These are phyloP conservation scores for Ogataea methanolica DNA, from an alignment of 805 yeast genomes.

Conservation along the genomic window DNA sequence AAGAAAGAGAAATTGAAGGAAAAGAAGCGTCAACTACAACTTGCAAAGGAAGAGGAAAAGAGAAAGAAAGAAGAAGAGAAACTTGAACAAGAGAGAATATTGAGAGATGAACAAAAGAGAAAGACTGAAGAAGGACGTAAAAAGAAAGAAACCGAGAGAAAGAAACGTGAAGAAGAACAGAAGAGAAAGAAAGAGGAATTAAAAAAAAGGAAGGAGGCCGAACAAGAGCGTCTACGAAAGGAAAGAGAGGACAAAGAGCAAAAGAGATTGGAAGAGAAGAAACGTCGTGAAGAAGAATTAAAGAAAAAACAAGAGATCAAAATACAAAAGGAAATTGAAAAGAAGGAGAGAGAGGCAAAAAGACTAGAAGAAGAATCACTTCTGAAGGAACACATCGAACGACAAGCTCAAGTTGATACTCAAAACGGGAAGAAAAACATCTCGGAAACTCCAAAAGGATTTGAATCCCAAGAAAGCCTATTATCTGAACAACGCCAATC, in stretches of 20 bases:
- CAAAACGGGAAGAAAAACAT: not conserved
- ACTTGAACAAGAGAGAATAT: conserved; percentile 39
- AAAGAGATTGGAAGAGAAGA: conserved; percentile 32
- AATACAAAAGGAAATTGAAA: conserved; percentile 29
- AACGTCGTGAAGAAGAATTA: conserved; percentile 30
- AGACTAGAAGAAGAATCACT: conserved; percentile 27
- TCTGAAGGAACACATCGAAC: conserved; percentile 4
- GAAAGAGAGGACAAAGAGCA: conserved; percentile 35
- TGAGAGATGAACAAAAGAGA: conserved; percentile 37
- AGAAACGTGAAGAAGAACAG: conserved; percentile 37
- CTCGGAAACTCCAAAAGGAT: not conserved
- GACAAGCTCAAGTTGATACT: not conserved
- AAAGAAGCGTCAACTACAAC: conserved; percentile 57
- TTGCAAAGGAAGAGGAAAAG: conserved; percentile 59
- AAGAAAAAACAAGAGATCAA: conserved; percentile 32
- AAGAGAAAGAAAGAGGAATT: conserved; percentile 37
- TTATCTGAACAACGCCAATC: not conserved
- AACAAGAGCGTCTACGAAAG: conserved; percentile 32
- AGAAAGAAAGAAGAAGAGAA: conserved; percentile 51
- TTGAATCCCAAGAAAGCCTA: not conserved
- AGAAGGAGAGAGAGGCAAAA: conserved; percentile 18
- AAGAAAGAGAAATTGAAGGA: conserved; percentile 69
- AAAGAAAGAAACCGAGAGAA: conserved; percentile 38
- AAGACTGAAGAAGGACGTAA: conserved; percentile 44
- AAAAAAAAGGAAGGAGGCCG: conserved; percentile 36